Evolutionary conservation across 768 basidiomycete species (phyloP).

Genomic region (Coprinellus micaceus): DNA sequence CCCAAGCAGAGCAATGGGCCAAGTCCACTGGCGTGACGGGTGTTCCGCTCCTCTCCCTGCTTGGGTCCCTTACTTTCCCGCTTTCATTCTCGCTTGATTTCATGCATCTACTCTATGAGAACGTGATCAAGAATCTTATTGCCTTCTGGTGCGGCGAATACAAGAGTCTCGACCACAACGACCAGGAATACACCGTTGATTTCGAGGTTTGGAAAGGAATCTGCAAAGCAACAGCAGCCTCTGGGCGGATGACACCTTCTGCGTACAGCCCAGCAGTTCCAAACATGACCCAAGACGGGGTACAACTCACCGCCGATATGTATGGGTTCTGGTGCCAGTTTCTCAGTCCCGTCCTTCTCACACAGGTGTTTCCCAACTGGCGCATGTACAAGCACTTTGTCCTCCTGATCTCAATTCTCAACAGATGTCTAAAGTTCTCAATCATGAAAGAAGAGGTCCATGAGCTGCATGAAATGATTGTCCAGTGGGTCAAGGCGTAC

Average conservation of each 20-base stretch:
- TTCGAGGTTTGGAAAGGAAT: slow-evolving; percentile 36
- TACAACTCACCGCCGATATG: slow-evolving; percentile 12
- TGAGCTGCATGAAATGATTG: background rate
- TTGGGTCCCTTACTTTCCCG: slow-evolving; percentile 34
- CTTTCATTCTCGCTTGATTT: slow-evolving; percentile 43
- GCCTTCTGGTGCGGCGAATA: slow-evolving; percentile 26
- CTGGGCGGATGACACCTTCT: slow-evolving; percentile 35
- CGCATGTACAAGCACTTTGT: slow-evolving; percentile 31
- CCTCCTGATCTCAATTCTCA: slow-evolving; percentile 30
- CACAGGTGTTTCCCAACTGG: slow-evolving; percentile 17
- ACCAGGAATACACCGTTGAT: slow-evolving; percentile 26
- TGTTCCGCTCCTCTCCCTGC: slow-evolving; percentile 24
- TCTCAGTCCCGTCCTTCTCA: slow-evolving; percentile 28
- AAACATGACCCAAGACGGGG: slow-evolving; percentile 13
- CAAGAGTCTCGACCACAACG: slow-evolving; percentile 33
- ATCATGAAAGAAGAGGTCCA: slow-evolving; percentile 8
- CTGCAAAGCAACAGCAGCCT: slow-evolving; percentile 27
- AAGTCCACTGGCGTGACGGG: slow-evolving; percentile 33
- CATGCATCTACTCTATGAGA: slow-evolving; percentile 48
- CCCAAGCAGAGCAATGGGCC: slow-evolving; percentile 17
- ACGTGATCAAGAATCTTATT: slow-evolving; percentile 38
- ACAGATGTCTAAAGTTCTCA: slow-evolving; percentile 35
- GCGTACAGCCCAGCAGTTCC: slow-evolving; percentile 32
- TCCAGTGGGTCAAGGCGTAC: background rate
- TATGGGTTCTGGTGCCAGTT: slow-evolving; percentile 27